These are phyloP conservation scores for Aureobasidium sp. DNA, from an alignment of 2,329 filamentous ascomycete species.

Conservation along the genomic window DNA sequence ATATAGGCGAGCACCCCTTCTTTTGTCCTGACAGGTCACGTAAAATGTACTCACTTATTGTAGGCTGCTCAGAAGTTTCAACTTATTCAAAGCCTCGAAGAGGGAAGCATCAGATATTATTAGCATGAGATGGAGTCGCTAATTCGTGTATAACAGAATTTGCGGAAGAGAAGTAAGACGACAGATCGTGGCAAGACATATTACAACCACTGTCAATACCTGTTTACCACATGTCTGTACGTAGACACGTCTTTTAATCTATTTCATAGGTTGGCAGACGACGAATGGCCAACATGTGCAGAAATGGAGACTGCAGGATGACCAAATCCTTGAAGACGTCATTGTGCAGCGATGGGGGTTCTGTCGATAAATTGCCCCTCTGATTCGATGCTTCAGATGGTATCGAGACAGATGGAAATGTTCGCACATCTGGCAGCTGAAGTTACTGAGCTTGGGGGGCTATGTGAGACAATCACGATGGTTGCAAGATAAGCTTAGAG, in stretches of 20 bases:
- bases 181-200: background rate
- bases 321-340: background rate
- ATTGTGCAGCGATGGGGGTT: background rate
- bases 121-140: background rate
- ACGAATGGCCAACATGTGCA: background rate
- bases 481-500: background rate
- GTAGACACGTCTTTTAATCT: constrained; percentile 1
- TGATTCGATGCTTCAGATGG: background rate
- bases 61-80: background rate
- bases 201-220: background rate
- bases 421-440: background rate
- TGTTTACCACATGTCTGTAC: background rate
- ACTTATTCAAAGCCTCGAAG: background rate
- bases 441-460: no score
- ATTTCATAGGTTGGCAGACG: background rate
- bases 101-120: background rate
- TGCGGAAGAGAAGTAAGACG: background rate
- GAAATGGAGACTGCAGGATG: background rate
- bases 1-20: no score
- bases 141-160: background rate
- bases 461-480: background rate
- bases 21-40: background rate
- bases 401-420: background rate
- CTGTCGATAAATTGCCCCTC: background rate
- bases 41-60: background rate